Evolutionary conservation across 805 yeast genomes (phyloP).

Genomic region (Schizosaccharomyces octosporus): DNA sequence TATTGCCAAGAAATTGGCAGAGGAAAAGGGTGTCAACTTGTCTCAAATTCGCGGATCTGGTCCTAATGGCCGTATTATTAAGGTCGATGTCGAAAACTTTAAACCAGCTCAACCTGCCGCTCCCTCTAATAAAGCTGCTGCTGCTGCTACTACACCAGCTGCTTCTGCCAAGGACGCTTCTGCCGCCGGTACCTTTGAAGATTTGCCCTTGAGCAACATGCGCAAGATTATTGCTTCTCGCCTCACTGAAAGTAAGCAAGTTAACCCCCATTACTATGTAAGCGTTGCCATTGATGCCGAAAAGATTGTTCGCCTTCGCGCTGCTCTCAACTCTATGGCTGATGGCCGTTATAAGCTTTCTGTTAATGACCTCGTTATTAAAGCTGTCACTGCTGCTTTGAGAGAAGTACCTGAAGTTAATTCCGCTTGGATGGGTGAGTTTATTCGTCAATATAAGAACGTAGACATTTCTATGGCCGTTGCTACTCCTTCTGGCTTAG

Average conservation of each 20-base stretch:
- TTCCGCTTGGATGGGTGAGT: slow-evolving; percentile 72
- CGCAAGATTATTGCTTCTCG: slow-evolving; percentile 83
- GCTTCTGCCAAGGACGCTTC: slow-evolving; percentile 18
- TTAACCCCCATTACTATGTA: slow-evolving; percentile 78
- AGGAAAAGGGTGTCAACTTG: slow-evolving; percentile 73
- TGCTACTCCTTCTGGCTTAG: slow-evolving; percentile 89
- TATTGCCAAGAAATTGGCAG: slow-evolving; percentile 73
- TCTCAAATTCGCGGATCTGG: slow-evolving; percentile 77
- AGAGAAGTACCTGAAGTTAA: slow-evolving; percentile 81
- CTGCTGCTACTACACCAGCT: slow-evolving; percentile 12
- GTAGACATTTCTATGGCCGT: slow-evolving; percentile 97
- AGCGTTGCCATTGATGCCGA: slow-evolving; percentile 68
- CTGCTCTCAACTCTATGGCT: slow-evolving; percentile 61
- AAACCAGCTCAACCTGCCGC: slow-evolving; percentile 18
- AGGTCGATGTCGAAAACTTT: slow-evolving; percentile 64
- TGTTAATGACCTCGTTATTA: slow-evolving; percentile 78
- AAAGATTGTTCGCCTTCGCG: slow-evolving; percentile 77
- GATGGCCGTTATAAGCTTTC: slow-evolving; percentile 77
- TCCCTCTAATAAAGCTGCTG: slow-evolving; percentile 7
- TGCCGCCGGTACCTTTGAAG: slow-evolving; percentile 37
- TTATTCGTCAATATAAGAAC: slow-evolving; percentile 70
- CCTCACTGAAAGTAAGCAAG: slow-evolving; percentile 60
- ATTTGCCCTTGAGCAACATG: slow-evolving; percentile 72
- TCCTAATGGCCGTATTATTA: slow-evolving; percentile 82
- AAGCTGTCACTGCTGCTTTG: slow-evolving; percentile 81